Evolutionary conservation across 352 stramenopile species (phyloP).

Genomic region (Thalassiosira pacifica): DNA sequence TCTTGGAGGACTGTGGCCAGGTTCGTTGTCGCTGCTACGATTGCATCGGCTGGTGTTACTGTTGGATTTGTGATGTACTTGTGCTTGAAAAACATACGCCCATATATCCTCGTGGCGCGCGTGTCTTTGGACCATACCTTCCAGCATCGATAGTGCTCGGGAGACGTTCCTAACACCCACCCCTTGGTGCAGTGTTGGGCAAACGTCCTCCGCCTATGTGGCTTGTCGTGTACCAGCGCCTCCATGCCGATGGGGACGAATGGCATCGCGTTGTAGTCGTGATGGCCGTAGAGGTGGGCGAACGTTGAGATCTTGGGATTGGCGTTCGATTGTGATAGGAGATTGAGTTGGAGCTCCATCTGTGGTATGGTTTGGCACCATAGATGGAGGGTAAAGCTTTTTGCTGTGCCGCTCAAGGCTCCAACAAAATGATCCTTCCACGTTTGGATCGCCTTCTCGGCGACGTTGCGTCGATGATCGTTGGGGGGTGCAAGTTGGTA

Average conservation of each 20-base stretch:
- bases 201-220: neutral
- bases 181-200: neutral
- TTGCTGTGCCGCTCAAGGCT: constrained; percentile 26
- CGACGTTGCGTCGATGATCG: constrained; percentile 56
- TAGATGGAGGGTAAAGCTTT: constrained; percentile 45
- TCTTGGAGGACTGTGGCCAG: too few species aligned
- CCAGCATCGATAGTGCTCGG: constrained; percentile 27
- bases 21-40: neutral
- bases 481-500: constrained; percentile 61
- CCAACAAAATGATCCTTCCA: constrained; percentile 71
- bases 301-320: constrained; percentile 59
- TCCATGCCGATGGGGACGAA: constrained; percentile 36
- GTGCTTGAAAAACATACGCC: neutral
- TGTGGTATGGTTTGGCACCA: constrained; percentile 56
- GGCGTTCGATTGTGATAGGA: constrained; percentile 43
- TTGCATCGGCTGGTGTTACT: neutral
- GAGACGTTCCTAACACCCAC: constrained; percentile 14
- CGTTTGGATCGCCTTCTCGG: constrained; percentile 66
- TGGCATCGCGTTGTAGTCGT: constrained; percentile 57
- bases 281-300: constrained; percentile 35
- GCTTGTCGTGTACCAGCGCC: constrained; percentile 19
- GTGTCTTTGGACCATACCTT: neutral
- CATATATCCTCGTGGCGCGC: neutral
- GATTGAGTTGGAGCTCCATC: constrained; percentile 44
- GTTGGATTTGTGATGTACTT: constrained; percentile 10